These are phyloP conservation scores for Penicillium goetzii DNA, from an alignment of 495 filamentous ascomycete genomes.

Conservation along the genomic window DNA sequence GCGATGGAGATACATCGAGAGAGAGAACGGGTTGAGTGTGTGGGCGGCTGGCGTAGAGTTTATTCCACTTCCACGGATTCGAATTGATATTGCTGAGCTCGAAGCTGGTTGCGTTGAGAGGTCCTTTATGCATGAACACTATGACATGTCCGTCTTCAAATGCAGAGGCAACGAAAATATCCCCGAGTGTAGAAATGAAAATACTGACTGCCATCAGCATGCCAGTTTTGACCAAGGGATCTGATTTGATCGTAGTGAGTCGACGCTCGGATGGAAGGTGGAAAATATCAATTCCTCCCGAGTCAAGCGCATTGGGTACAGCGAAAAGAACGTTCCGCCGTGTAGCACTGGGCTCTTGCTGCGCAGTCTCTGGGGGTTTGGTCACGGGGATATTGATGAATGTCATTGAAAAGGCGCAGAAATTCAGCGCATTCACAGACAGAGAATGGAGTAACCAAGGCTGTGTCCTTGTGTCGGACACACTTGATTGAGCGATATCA, in stretches of 20 bases:
- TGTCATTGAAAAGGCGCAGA: constrained; percentile 79
- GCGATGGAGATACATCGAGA: constrained; percentile 61
- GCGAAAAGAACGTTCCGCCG: constrained; percentile 60
- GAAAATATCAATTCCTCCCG: constrained; percentile 84
- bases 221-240: constrained; percentile 63
- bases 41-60: constrained; percentile 64
- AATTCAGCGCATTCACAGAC: constrained; percentile 91
- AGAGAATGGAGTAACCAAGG: constrained; percentile 88
- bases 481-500: constrained; percentile 42
- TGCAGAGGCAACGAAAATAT: constrained; percentile 65
- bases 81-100: constrained; percentile 13
- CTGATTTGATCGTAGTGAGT: constrained; percentile 65
- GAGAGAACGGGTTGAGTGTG: constrained; percentile 89
- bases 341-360: constrained; percentile 1
- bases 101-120: constrained; percentile 21
- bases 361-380: neutral
- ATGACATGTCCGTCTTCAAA: constrained; percentile 84
- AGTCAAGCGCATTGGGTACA: constrained; percentile 75
- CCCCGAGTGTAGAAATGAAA: constrained; percentile 40
- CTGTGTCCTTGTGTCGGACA: constrained; percentile 44
- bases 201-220: constrained; percentile 90
- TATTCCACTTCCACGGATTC: constrained; percentile 57
- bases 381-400: constrained; percentile 20
- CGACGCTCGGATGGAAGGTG: constrained; percentile 75
- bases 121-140: constrained; percentile 51